Base-by-base conservation (phyloP, 345 rosid genomes). In the Geranium brycei region DNA sequence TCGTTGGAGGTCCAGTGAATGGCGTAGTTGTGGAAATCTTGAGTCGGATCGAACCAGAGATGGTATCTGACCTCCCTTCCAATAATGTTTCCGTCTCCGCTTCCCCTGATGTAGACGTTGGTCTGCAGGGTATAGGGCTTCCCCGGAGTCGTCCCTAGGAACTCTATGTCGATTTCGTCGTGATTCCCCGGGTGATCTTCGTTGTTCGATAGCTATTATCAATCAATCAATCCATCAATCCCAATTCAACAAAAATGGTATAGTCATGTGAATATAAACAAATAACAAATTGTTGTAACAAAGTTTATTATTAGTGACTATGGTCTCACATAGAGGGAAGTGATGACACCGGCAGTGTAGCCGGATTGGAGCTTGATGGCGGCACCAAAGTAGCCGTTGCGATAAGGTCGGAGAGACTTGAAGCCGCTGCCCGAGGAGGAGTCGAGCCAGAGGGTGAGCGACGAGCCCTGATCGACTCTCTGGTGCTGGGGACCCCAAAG, bases 401-500 rank as follows among this genome's bases (percentile, higher is more conserved):
- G 79, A 64, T 92, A 92, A 3, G 82, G 28, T 5, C 68, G 80
- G 63, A 73, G 66, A 62, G 98, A 92, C 81, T 92, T 89, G 74
- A 79, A 92, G 69, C 98, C 98, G 74, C 98, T 87, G 89, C 98
- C 98, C 69, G 91, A 74, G 67, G 47, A 69, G 18, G 59, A 58
- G 61, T 92, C 96, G 17, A 92, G 96, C 95, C 91, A 92, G 28
- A 92, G 68, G 47, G 90, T 83, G 47, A 89, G 14, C 0, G 75
- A 17, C 0, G 75, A 17, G 58, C 78, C 83, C 47, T 82, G 96
- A 62, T 87, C 87, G 6, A 63, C 30, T 51, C 82, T 79, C 64
- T 92, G 98, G 68, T 92, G 98, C 67, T 79, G 93, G 65, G 91
- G 83, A 38, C 96, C 93, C 98, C 98, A 92, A 10, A 77, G 77